phyloP scores from a whole-genome alignment of 106 monocot genomes.

The Ottelia alismoides region DNA sequence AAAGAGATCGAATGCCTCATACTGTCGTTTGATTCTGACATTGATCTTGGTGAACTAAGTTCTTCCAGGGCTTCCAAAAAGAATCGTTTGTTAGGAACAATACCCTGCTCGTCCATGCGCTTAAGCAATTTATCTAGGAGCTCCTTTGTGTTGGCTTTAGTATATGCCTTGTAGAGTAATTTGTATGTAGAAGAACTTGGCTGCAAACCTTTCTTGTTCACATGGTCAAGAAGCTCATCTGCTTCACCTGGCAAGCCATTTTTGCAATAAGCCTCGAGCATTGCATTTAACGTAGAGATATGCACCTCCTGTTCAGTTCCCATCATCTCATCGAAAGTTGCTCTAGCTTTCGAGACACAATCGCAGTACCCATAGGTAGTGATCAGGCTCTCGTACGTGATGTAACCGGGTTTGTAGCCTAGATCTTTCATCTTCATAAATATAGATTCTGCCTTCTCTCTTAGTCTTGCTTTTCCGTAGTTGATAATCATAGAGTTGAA shows the following conservation, averaged over 20 bases:
- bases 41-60: slow-evolving; percentile 25
- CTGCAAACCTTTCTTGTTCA: slow-evolving; percentile 22
- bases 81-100: slow-evolving; percentile 89
- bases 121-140: slow-evolving; percentile 60
- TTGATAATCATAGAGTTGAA: slow-evolving; percentile 94
- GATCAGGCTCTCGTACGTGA: slow-evolving; percentile 81
- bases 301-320: slow-evolving; percentile 26
- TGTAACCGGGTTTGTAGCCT: slow-evolving; percentile 59
- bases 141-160: slow-evolving; percentile 56
- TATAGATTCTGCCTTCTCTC: slow-evolving; percentile 64
- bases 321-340: slow-evolving; percentile 71
- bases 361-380: slow-evolving; percentile 82
- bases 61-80: slow-evolving; percentile 72
- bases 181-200: slow-evolving; percentile 72
- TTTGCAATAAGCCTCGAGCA: slow-evolving; percentile 87
- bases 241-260: slow-evolving; percentile 71
- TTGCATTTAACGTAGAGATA: slow-evolving; percentile 76
- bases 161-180: slow-evolving; percentile 74
- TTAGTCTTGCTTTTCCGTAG: slow-evolving; percentile 73
- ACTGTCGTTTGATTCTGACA: too few species aligned
- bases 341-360: slow-evolving; percentile 53
- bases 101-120: slow-evolving; percentile 62
- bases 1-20: too few species aligned
- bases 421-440: slow-evolving; percentile 49
- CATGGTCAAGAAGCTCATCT: slow-evolving; percentile 41